These are phyloP conservation scores for Salix brachista DNA, from an alignment of 345 rosid genomes.

Conservation along the genomic window DNA sequence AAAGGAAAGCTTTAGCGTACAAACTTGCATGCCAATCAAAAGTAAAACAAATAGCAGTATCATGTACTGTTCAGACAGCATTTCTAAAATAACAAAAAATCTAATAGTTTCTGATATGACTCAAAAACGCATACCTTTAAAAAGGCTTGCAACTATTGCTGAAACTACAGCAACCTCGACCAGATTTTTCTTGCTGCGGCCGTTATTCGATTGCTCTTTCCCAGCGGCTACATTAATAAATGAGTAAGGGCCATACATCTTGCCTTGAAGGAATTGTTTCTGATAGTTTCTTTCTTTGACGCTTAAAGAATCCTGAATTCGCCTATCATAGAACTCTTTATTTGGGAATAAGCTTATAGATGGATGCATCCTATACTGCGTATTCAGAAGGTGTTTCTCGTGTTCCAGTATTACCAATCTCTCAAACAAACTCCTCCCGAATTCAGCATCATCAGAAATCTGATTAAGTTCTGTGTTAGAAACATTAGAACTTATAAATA, in stretches of 20 bases:
- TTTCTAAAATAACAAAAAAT: not conserved
- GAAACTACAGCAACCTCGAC: constrained; percentile 39
- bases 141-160: constrained; percentile 31
- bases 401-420: constrained; percentile 17
- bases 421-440: constrained; percentile 33
- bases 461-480: not conserved
- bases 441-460: constrained; percentile 20
- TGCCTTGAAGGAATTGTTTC: constrained; percentile 26
- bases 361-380: constrained; percentile 38
- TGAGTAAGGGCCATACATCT: constrained; percentile 45
- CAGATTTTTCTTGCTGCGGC: constrained; percentile 27
- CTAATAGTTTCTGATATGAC: not conserved
- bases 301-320: constrained; percentile 12
- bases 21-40: not conserved
- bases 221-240: constrained; percentile 38
- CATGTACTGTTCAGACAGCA: not conserved
- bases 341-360: constrained; percentile 31
- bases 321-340: constrained; percentile 17
- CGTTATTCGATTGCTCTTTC: constrained; percentile 29
- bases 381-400: constrained; percentile 20
- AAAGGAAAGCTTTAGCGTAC: not conserved
- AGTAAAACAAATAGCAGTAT: not conserved
- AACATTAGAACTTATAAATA: not conserved
- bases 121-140: constrained; percentile 23
- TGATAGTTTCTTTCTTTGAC: constrained; percentile 11